Percentiles rank a stretch among this genome's conserved stretches.
phyloP scores from a whole-genome alignment of 306 rosid genomes.

The Geum urbanum region DNA sequence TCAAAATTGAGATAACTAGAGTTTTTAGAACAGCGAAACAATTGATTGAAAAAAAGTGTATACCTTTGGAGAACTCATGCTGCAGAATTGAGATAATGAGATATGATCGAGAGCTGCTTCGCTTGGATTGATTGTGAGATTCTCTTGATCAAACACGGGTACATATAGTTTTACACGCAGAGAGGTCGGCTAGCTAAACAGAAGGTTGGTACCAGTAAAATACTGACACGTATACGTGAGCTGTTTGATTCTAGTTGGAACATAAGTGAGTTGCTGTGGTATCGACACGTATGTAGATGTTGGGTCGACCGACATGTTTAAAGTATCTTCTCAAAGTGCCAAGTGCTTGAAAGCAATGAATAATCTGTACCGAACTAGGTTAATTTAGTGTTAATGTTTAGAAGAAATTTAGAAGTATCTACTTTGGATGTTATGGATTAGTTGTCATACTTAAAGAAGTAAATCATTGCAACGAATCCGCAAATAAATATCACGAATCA shows the following conservation, averaged over 20 bases:
- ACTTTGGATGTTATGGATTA: too few relatives aligned
- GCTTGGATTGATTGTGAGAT: too few relatives aligned
- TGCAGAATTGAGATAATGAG: background rate
- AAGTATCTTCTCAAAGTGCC: too few relatives aligned
- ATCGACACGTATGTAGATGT: conserved; percentile 10
- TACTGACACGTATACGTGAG: conserved; percentile 13
- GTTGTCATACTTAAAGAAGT: too few relatives aligned
- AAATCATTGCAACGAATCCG: too few relatives aligned
- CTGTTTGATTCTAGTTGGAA: conserved; percentile 14
- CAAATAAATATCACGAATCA: too few relatives aligned
- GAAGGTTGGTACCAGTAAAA: background rate
- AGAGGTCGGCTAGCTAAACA: background rate
- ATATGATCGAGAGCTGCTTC: too few relatives aligned
- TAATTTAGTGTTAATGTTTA: too few relatives aligned
- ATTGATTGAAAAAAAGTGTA: background rate
- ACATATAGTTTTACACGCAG: background rate
- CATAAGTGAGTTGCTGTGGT: background rate
- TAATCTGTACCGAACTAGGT: too few relatives aligned
- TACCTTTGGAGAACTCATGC: conserved; percentile 3
- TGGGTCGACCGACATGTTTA: background rate
- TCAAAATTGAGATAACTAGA: background rate
- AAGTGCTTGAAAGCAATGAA: too few relatives aligned
- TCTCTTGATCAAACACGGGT: background rate
- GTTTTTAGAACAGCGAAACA: background rate
- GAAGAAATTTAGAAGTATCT: too few relatives aligned